A percentile compares a stretch with the other conserved stretches of the same genome.
phyloP scores from a whole-genome alignment of 805 yeast species.

The Candida maesae region DNA sequence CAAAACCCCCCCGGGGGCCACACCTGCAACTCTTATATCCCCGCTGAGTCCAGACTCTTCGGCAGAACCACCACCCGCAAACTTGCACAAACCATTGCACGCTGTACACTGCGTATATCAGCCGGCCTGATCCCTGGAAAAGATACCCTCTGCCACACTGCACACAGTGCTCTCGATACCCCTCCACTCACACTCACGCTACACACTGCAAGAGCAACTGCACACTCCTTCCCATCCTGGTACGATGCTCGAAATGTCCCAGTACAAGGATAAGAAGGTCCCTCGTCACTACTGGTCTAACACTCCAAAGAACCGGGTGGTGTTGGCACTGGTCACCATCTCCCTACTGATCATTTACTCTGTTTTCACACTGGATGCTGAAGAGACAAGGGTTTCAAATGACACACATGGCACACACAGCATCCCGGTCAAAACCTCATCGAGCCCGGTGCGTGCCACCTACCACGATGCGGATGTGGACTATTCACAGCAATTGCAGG shows the following conservation, averaged over 20 bases:
- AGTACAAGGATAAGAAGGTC: conserved; percentile 9
- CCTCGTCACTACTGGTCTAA: neutral
- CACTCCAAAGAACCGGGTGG: conserved; percentile 2
- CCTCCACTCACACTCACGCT: neutral
- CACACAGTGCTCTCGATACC: no score
- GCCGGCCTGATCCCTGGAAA: no score
- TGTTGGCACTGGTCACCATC: neutral
- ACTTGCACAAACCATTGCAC: no score
- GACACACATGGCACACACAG: neutral
- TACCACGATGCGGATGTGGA: conserved; percentile 13
- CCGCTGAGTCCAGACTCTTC: no score
- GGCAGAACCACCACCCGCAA: no score
- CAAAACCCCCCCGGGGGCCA: neutral
- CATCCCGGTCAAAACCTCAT: neutral
- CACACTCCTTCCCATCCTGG: neutral
- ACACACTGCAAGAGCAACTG: neutral
- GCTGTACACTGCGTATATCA: no score
- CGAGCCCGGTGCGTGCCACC: neutral
- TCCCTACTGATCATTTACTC: conserved; percentile 6
- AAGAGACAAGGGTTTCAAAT: neutral
- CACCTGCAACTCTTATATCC: no score
- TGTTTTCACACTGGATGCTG: neutral
- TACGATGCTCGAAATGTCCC: neutral
- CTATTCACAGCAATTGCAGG: conserved; percentile 9
- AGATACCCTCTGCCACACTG: no score